Evolutionary conservation across 2,329 filamentous ascomycete species (phyloP).

Genomic region (Stemphylium lycopersici): DNA sequence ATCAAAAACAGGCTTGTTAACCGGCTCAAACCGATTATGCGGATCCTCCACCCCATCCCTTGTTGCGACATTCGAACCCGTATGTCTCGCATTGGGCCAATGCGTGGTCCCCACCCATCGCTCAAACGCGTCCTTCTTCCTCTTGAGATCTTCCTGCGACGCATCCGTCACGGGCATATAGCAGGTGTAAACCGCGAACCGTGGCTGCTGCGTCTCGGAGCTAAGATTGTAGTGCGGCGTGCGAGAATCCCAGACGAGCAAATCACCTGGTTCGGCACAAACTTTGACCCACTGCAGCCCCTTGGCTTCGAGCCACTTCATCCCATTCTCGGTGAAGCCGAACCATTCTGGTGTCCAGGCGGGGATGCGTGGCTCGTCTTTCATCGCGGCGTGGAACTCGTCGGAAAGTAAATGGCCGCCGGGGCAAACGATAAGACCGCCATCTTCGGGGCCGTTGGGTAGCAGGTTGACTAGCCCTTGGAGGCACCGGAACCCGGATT

Average conservation of each 20-base stretch:
- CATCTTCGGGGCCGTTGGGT: conserved; percentile 47
- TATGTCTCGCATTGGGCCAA: conserved; percentile 45
- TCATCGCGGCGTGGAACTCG: conserved; percentile 37
- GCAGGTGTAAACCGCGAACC: conserved; percentile 45
- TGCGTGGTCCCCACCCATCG: conserved; percentile 37
- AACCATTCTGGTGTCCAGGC: conserved; percentile 45
- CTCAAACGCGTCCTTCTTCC: conserved; percentile 38
- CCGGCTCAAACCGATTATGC: conserved; percentile 48
- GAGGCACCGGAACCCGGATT: conserved; percentile 58
- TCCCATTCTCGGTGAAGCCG: conserved; percentile 40
- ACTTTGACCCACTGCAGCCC: conserved; percentile 51
- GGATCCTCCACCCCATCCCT: conserved; percentile 39
- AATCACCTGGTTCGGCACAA: conserved; percentile 51
- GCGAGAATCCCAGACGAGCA: conserved; percentile 53
- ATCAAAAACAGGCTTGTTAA: conserved; percentile 50
- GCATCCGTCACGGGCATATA: conserved; percentile 47
- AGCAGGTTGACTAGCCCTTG: conserved; percentile 59
- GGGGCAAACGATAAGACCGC: conserved; percentile 46
- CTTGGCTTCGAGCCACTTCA: conserved; percentile 51
- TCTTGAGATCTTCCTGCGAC: conserved; percentile 40
- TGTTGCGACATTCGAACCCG: conserved; percentile 41
- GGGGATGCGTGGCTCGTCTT: conserved; percentile 35
- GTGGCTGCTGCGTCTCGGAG: conserved; percentile 32
- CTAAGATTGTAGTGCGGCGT: conserved; percentile 47
- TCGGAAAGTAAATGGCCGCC: conserved; percentile 40